phyloP scores from a whole-genome alignment of 1,139 yeast species.

The Yamadazyma pseudoaaseri region DNA sequence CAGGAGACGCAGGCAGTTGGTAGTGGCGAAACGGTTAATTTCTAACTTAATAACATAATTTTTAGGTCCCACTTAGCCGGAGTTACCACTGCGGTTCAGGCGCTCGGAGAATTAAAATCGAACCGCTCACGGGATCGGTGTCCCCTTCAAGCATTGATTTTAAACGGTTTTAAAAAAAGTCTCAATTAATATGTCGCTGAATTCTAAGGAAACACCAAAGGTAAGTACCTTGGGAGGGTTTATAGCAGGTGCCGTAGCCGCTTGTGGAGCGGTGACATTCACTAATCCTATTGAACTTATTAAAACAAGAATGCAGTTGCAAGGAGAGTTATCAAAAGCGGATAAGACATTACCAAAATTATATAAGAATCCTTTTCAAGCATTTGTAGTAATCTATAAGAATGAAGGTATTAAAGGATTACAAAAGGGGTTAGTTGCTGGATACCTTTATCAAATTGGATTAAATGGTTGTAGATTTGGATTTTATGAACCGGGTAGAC shows the following conservation, averaged over 20 bases:
- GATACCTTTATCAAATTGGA: conserved; percentile 85
- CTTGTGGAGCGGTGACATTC: conserved; percentile 96
- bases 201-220: conserved; percentile 21
- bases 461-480: conserved; percentile 94
- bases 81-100: too few species aligned
- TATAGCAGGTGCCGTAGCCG: conserved; percentile 91
- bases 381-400: conserved; percentile 66
- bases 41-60: too few species aligned
- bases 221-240: conserved; percentile 77
- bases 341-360: conserved; percentile 47
- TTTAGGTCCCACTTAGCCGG: too few species aligned
- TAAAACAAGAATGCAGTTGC: conserved; percentile 93
- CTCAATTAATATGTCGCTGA: conserved; percentile 3
- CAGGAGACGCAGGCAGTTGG: too few species aligned
- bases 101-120: too few species aligned
- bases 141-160: too few species aligned
- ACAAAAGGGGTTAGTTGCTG: conserved; percentile 83
- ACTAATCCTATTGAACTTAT: conserved; percentile 94
- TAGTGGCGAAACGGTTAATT: too few species aligned
- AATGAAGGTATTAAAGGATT: conserved; percentile 86
- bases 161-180: too few species aligned
- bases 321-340: conserved; percentile 75
- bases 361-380: conserved; percentile 86
- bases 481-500: conserved; percentile 84
- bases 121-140: too few species aligned